Percentiles rank a stretch among this genome's conserved stretches.
phyloP scores from a whole-genome alignment of 768 basidiomycete species.

The Suillus decipiens region DNA sequence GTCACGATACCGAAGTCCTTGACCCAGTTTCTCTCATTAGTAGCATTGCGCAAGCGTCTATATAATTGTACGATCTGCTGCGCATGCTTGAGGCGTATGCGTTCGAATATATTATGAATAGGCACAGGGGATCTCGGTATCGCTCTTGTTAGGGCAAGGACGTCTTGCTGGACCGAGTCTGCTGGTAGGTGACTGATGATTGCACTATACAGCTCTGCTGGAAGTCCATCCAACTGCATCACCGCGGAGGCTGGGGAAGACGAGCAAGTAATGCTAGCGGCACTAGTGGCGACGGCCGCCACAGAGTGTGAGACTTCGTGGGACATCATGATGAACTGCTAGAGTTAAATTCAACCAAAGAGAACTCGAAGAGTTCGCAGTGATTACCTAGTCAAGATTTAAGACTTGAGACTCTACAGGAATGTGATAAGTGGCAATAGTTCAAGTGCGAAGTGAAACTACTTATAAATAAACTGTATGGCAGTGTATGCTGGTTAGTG shows the following conservation, averaged over 20 bases:
- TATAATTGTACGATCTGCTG: slow-evolving; percentile 61
- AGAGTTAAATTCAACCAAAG: background rate
- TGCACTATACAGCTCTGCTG: slow-evolving; percentile 64
- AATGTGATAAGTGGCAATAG: background rate
- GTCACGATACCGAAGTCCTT: slow-evolving; percentile 53
- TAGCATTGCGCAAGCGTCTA: slow-evolving; percentile 47
- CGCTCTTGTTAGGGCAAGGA: slow-evolving; percentile 61
- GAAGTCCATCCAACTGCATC: slow-evolving; percentile 40
- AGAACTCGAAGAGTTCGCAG: background rate
- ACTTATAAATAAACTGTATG: background rate
- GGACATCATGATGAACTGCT: background rate
- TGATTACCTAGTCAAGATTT: background rate
- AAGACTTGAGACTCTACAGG: background rate
- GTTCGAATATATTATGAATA: slow-evolving; percentile 55
- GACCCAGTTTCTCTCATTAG: slow-evolving; percentile 41
- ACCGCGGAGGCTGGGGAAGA: background rate
- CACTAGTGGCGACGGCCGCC: background rate
- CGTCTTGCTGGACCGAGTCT: slow-evolving; percentile 48
- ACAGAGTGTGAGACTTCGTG: background rate
- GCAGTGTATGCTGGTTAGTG: background rate
- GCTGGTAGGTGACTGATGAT: slow-evolving; percentile 56
- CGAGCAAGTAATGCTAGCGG: background rate
- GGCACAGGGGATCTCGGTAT: slow-evolving; percentile 65
- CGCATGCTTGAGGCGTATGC: slow-evolving; percentile 50
- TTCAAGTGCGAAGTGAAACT: background rate